A percentile compares a stretch with the other conserved stretches of the same genome.
Conservation (phyloP, 805 yeast genomes). For the Hemisphaericaspora nanyangensis region DNA sequence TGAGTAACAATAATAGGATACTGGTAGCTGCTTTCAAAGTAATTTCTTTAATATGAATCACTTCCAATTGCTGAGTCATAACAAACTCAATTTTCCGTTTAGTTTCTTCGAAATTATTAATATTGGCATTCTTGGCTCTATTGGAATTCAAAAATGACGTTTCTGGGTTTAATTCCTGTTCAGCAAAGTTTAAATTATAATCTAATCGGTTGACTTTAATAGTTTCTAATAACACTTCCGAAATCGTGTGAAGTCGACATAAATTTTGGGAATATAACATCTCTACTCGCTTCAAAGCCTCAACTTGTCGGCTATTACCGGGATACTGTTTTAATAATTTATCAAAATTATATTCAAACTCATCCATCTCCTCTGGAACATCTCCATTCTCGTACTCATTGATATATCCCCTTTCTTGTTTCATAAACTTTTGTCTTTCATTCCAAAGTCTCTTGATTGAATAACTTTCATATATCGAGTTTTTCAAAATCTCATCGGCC, state of each 20-base stretch:
- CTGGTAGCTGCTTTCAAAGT: constrained; percentile 57
- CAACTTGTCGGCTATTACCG: constrained; percentile 29
- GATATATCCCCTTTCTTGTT: constrained; percentile 60
- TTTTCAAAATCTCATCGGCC: constrained; percentile 65
- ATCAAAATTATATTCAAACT: constrained; percentile 27
- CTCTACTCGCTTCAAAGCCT: constrained; percentile 55
- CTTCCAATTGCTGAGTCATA: constrained; percentile 46
- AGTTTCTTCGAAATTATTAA: constrained; percentile 7
- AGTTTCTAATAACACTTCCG: constrained; percentile 59
- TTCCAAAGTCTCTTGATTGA: constrained; percentile 68
- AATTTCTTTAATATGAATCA: constrained; percentile 57
- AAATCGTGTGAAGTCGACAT: constrained; percentile 58
- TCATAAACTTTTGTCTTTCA: constrained; percentile 67
- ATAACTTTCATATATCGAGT: constrained; percentile 62
- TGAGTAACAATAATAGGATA: constrained; percentile 48
- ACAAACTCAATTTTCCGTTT: constrained; percentile 19
- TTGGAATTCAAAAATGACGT: constrained; percentile 21
- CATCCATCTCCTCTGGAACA: constrained; percentile 4
- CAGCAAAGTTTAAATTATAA: constrained; percentile 31
- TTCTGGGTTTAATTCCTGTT: constrained; percentile 31
- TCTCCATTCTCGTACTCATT: constrained; percentile 13
- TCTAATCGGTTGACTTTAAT: constrained; percentile 49
- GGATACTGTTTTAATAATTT: constrained; percentile 26
- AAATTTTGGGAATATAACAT: constrained; percentile 50
- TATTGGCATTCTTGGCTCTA: constrained; percentile 6